phyloP scores from a whole-genome alignment of 352 stramenopile species.

The Phytopythium kandeliae region DNA sequence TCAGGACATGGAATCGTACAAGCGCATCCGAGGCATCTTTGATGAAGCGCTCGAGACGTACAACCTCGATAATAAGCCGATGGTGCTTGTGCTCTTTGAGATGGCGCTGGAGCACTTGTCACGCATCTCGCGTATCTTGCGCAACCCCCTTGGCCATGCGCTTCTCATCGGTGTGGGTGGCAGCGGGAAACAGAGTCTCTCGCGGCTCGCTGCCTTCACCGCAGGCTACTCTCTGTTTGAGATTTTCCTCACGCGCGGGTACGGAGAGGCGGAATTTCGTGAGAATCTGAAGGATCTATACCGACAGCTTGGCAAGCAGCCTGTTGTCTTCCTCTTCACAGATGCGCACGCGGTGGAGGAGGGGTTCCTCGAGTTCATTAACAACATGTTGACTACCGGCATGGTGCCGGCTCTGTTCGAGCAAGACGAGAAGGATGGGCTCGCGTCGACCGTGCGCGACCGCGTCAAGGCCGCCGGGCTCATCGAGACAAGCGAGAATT shows the following conservation, averaged over 20 bases:
- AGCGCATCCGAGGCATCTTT: slow-evolving; percentile 88
- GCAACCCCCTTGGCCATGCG: slow-evolving; percentile 89
- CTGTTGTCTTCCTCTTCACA: slow-evolving; percentile 95
- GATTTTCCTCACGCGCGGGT: slow-evolving; percentile 91
- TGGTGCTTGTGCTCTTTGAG: slow-evolving; percentile 95
- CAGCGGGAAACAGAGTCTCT: slow-evolving; percentile 93
- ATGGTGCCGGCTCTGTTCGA: slow-evolving; percentile 93
- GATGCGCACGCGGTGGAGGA: slow-evolving; percentile 95
- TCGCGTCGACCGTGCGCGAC: slow-evolving; percentile 77
- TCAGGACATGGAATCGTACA: slow-evolving; percentile 91
- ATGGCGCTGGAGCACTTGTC: slow-evolving; percentile 94
- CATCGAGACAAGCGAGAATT: slow-evolving; percentile 91
- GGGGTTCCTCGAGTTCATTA: slow-evolving; percentile 96
- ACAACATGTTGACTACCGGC: slow-evolving; percentile 96
- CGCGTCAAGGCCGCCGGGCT: slow-evolving; percentile 87
- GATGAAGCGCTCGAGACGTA: slow-evolving; percentile 93
- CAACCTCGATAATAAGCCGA: slow-evolving; percentile 93
- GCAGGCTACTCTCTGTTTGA: slow-evolving; percentile 94
- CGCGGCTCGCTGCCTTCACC: slow-evolving; percentile 88
- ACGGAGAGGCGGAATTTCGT: slow-evolving; percentile 91
- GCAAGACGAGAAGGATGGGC: slow-evolving; percentile 87
- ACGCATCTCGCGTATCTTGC: slow-evolving; percentile 91
- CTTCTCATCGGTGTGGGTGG: slow-evolving; percentile 93
- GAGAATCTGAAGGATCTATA: slow-evolving; percentile 95
- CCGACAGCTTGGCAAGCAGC: slow-evolving; percentile 74